A percentile compares a stretch with the other conserved stretches of the same genome.
Evolutionary conservation across 345 rosid genomes (phyloP).

Genomic region (Durio zibethinus): DNA sequence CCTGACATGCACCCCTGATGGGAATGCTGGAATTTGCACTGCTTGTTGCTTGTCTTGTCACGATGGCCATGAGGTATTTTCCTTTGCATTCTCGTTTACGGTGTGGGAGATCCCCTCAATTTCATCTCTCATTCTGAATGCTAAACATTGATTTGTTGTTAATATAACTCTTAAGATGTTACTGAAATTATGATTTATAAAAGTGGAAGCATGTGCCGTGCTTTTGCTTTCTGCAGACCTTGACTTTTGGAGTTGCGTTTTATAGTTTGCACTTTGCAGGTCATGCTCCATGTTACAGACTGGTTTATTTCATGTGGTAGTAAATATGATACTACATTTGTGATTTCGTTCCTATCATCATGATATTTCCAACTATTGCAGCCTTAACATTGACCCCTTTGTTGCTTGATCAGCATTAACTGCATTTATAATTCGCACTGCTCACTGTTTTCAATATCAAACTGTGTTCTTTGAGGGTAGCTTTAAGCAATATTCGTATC

Average conservation of each 20-base stretch:
- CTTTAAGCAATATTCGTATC: not conserved
- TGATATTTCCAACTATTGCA: not conserved
- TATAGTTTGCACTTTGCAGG: not conserved
- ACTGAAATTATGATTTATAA: not conserved
- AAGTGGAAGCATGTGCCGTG: not conserved
- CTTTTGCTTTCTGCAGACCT: not conserved
- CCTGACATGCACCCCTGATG: constrained; percentile 81
- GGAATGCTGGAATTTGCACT: constrained; percentile 90
- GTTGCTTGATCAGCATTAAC: not conserved
- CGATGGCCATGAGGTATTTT: constrained; percentile 87
- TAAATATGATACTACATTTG: not conserved
- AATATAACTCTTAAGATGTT: not conserved
- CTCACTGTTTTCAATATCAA: not conserved
- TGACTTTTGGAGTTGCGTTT: not conserved
- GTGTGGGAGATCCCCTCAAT: not conserved
- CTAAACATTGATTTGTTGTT: not conserved
- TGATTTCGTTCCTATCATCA: not conserved
- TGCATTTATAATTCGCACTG: not conserved
- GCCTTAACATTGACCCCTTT: not conserved
- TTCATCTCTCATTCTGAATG: not conserved
- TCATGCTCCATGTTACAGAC: not conserved
- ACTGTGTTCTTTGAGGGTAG: not conserved
- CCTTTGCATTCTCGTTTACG: not conserved
- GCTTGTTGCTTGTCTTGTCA: constrained; percentile 95
- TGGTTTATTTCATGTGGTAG: not conserved